Percentiles rank a stretch among this genome's conserved stretches.
phyloP scores from a whole-genome alignment of 805 yeast genomes.

The Vanderwaltozyma yarrowii region DNA sequence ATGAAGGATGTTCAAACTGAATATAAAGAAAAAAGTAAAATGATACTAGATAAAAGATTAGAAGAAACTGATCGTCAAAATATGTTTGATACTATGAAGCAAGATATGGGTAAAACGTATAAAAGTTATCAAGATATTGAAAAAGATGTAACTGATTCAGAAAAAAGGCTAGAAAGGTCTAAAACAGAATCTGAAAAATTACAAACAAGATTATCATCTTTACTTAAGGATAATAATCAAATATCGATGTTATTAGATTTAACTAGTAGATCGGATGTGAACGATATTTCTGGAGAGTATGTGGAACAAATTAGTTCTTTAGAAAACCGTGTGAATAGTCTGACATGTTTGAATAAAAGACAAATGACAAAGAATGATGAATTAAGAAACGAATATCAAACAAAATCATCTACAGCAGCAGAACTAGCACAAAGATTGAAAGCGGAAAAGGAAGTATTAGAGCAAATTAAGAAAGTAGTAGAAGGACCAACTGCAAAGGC shows the following conservation, averaged over 20 bases:
- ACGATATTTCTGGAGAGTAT: conserved; percentile 2
- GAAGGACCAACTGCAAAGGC: conserved; percentile 29
- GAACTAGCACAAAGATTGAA: conserved; percentile 28
- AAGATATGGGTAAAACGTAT: conserved; percentile 33
- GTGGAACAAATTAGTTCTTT: neutral
- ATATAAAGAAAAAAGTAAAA: conserved; percentile 12
- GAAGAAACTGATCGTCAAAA: conserved; percentile 34
- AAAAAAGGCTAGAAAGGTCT: conserved; percentile 17
- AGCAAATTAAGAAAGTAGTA: conserved; percentile 21
- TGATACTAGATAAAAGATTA: conserved; percentile 22
- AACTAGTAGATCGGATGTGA: conserved; percentile 4
- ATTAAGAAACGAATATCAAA: conserved; percentile 36
- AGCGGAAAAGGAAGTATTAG: conserved; percentile 14
- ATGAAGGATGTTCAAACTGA: conserved; percentile 23
- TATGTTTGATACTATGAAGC: conserved; percentile 31
- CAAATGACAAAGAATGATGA: conserved; percentile 20
- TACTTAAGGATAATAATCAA: conserved; percentile 7
- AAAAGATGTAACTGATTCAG: conserved; percentile 15
- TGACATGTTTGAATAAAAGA: conserved; percentile 43
- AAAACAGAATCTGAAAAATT: conserved; percentile 13
- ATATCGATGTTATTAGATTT: conserved; percentile 2
- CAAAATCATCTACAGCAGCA: conserved; percentile 38
- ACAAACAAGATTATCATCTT: conserved; percentile 4
- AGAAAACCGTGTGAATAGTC: conserved; percentile 29
- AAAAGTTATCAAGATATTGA: conserved; percentile 24